A percentile compares a stretch with the other conserved stretches of the same genome.
phyloP scores from a whole-genome alignment of 148 eudicot species.

The Rhododendron vialii region DNA sequence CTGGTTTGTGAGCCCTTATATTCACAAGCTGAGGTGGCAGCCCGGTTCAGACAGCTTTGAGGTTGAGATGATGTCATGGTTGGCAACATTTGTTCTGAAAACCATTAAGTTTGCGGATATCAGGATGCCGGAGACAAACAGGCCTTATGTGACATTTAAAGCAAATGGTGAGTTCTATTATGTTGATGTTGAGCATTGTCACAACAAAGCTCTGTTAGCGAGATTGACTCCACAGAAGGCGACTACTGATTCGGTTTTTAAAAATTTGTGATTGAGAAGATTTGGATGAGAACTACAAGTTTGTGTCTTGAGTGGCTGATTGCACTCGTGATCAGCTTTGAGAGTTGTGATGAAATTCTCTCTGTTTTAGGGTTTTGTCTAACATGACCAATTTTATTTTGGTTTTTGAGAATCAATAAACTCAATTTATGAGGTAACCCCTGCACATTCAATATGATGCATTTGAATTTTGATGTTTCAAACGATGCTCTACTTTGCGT shows the following conservation, averaged over 20 bases:
- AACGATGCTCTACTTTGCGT: neutral
- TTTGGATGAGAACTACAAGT: neutral
- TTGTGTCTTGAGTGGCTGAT: neutral
- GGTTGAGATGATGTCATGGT: constrained; percentile 91
- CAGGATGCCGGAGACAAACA: constrained; percentile 60
- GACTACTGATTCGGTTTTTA: constrained; percentile 53
- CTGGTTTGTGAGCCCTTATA: constrained; percentile 96
- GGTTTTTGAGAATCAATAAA: neutral
- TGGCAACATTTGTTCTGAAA: constrained; percentile 55
- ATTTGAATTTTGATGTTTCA: neutral
- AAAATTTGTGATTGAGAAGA: constrained; percentile 54
- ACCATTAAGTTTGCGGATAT: constrained; percentile 78
- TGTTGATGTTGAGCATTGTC: constrained; percentile 79
- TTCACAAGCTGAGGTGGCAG: constrained; percentile 85
- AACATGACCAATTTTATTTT: neutral
- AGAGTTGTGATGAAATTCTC: neutral
- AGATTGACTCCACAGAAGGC: constrained; percentile 66
- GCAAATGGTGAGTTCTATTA: constrained; percentile 67
- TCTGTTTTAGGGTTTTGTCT: neutral
- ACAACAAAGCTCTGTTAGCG: constrained; percentile 84
- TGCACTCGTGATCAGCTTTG: neutral
- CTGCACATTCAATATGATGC: neutral
- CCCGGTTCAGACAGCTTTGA: constrained; percentile 91
- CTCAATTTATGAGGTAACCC: neutral
- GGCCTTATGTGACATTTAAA: constrained; percentile 82